These are phyloP conservation scores for Aristolochia californica DNA, from an alignment of 164 flowering plant species.

Conservation along the genomic window DNA sequence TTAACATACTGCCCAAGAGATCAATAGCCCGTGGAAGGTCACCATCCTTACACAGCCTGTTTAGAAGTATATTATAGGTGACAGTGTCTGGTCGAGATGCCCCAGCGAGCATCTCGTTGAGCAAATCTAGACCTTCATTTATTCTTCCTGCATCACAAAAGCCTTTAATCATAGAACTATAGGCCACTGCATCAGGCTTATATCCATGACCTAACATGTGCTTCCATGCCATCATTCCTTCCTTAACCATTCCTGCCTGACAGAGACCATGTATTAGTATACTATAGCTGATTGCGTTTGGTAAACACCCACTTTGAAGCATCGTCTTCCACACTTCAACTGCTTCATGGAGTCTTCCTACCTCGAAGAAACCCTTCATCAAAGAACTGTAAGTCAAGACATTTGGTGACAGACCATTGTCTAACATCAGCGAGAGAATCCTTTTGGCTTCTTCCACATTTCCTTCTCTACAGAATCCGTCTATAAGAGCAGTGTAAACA, in stretches of 20 bases:
- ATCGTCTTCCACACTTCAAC: constrained; percentile 66
- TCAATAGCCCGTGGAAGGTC: constrained; percentile 48
- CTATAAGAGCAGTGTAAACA: constrained; percentile 61
- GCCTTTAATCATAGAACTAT: constrained; percentile 75
- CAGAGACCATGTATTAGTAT: constrained; percentile 73
- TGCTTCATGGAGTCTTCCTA: constrained; percentile 44
- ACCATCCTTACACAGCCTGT: constrained; percentile 47
- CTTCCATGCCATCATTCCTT: constrained; percentile 66
- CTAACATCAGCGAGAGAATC: constrained; percentile 42
- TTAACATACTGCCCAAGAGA: constrained; percentile 60
- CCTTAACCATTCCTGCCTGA: constrained; percentile 44
- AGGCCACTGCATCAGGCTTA: constrained; percentile 67
- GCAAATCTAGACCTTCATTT: constrained; percentile 54
- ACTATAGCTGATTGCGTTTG: constrained; percentile 57
- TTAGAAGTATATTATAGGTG: constrained; percentile 64
- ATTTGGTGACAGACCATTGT: constrained; percentile 51
- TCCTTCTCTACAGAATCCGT: constrained; percentile 62
- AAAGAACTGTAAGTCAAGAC: constrained; percentile 66
- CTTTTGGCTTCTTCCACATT: constrained; percentile 44
- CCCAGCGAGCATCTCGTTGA: constrained; percentile 64
- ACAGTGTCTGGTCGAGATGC: constrained; percentile 65
- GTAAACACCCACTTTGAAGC: constrained; percentile 22
- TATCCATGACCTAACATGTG: constrained; percentile 57
- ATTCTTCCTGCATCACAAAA: constrained; percentile 53
- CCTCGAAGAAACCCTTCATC: constrained; percentile 57